Percentiles rank a stretch among this genome's conserved stretches.
Conservation (phyloP, 2,329 filamentous ascomycete genomes). For the Domatiomyces catenatus region DNA sequence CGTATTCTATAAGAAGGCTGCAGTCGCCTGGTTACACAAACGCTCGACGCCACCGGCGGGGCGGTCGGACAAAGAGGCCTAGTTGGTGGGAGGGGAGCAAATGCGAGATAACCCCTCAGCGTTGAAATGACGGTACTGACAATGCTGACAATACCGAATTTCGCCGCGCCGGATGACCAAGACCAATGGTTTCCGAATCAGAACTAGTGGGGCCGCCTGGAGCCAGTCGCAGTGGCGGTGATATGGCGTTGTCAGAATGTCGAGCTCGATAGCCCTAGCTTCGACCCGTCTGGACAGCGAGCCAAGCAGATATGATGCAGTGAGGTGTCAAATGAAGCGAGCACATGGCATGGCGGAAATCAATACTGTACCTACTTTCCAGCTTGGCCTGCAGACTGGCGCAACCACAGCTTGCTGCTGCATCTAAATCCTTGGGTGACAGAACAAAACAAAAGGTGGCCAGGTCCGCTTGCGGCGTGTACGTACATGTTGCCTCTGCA, state of each 20-base stretch:
- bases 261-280: background rate
- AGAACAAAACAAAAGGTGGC: no score
- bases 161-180: background rate
- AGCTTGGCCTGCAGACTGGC: no score
- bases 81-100: background rate
- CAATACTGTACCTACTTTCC: background rate
- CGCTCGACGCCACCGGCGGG: no score
- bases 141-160: background rate
- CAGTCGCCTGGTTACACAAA: no score
- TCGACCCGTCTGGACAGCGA: background rate
- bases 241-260: background rate
- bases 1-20: no score
- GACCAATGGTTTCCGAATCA: background rate
- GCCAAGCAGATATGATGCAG: background rate
- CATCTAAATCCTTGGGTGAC: no score
- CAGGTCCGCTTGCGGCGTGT: no score
- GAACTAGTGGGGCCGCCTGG: background rate
- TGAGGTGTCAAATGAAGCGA: background rate
- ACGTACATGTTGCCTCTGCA: background rate
- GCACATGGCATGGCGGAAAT: background rate
- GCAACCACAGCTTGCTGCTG: no score
- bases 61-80: background rate
- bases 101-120: background rate
- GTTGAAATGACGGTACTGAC: background rate
- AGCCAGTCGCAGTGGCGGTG: background rate